Percentiles rank a stretch among this genome's conserved stretches.
Evolutionary conservation across 371 early-diverging fungal species (phyloP).

Genomic region (Apophysomyces variabilis): DNA sequence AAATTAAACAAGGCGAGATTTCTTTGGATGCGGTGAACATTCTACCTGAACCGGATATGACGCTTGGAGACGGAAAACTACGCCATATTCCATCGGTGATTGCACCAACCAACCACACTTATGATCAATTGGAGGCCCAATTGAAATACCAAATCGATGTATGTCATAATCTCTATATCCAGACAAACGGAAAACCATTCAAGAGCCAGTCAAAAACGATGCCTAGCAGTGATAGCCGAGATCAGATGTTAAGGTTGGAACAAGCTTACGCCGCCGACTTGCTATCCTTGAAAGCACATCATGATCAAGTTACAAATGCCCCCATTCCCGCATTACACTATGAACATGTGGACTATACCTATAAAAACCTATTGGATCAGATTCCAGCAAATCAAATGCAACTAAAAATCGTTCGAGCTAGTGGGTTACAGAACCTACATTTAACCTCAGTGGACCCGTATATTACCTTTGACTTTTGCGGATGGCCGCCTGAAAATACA

Average conservation of each 20-base stretch:
- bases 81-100: slow-evolving; percentile 27
- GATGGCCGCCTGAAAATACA: slow-evolving; percentile 74
- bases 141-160: slow-evolving; percentile 65
- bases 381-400: slow-evolving; percentile 72
- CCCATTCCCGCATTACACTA: slow-evolving; percentile 60
- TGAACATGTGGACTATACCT: slow-evolving; percentile 64
- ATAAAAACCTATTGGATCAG: slow-evolving; percentile 60
- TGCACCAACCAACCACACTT: slow-evolving; percentile 25
- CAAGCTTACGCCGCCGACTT: slow-evolving; percentile 64
- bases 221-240: slow-evolving; percentile 15
- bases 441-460: slow-evolving; percentile 66
- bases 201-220: slow-evolving; percentile 19
- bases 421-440: slow-evolving; percentile 60
- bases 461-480: slow-evolving; percentile 72
- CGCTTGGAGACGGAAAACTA: slow-evolving; percentile 40
- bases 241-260: slow-evolving; percentile 57
- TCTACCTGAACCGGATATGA: slow-evolving; percentile 47
- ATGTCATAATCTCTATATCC: slow-evolving; percentile 64
- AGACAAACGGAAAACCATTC: slow-evolving; percentile 35
- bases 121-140: slow-evolving; percentile 54
- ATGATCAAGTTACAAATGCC: slow-evolving; percentile 29
- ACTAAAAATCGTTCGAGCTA: slow-evolving; percentile 59
- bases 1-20: slow-evolving; percentile 42
- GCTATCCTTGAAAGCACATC: slow-evolving; percentile 54
- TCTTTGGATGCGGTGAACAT: slow-evolving; percentile 27